Percentiles rank a stretch among this genome's conserved stretches.
These are phyloP conservation scores for Cladosporium phlei DNA, from an alignment of 2,329 filamentous ascomycete species.

Conservation along the genomic window DNA sequence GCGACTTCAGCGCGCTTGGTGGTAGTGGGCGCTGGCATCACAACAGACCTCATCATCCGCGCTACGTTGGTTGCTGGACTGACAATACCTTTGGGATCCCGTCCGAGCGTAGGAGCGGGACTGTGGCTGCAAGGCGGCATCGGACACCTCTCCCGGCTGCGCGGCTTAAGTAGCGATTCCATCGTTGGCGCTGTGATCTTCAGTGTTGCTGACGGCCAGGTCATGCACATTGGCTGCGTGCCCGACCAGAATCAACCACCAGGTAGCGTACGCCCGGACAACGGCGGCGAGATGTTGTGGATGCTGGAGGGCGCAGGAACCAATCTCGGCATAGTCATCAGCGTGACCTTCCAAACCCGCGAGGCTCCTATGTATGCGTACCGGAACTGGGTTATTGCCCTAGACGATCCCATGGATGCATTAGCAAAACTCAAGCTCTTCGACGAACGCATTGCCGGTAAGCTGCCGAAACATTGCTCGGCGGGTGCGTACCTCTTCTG, in stretches of 20 bases:
- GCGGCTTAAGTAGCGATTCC: conserved; percentile 56
- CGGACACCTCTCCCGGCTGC: conserved; percentile 51
- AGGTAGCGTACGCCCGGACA: conserved; percentile 40
- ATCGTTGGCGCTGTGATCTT: conserved; percentile 59
- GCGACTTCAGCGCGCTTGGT: conserved; percentile 34
- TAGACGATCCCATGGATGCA: conserved; percentile 30
- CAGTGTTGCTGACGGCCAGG: conserved; percentile 43
- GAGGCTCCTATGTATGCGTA: conserved; percentile 37
- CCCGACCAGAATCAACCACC: conserved; percentile 42
- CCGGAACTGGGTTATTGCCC: conserved; percentile 28
- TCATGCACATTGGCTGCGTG: conserved; percentile 51
- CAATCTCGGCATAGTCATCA: conserved; percentile 56
- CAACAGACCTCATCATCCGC: conserved; percentile 49
- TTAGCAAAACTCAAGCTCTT: conserved; percentile 38
- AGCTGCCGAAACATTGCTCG: conserved; percentile 43
- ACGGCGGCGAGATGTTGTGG: conserved; percentile 53
- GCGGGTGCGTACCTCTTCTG: conserved; percentile 55
- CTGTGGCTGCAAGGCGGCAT: conserved; percentile 63
- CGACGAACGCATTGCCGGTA: conserved; percentile 35
- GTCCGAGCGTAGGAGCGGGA: conserved; percentile 60
- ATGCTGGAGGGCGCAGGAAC: conserved; percentile 55
- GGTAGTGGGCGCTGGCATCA: conserved; percentile 54
- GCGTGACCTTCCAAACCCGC: conserved; percentile 48
- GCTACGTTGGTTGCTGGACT: conserved; percentile 45
- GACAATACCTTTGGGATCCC: conserved; percentile 55